A percentile compares a stretch with the other conserved stretches of the same genome.
phyloP scores from a whole-genome alignment of 495 filamentous ascomycete species.

The Trichoderma gamsii region DNA sequence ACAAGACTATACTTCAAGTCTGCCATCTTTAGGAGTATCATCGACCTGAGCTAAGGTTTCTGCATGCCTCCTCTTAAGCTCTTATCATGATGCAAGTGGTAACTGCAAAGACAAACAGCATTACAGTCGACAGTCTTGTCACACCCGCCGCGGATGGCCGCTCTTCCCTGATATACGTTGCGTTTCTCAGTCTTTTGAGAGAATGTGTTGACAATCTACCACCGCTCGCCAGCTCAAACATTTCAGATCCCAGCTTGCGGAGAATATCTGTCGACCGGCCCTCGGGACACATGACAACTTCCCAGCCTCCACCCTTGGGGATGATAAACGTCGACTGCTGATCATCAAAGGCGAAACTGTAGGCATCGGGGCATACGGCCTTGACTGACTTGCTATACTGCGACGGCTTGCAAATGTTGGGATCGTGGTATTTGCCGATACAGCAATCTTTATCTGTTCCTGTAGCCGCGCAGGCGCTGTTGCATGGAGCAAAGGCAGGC shows the following conservation, averaged over 20 bases:
- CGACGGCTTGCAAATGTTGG: conserved; percentile 52
- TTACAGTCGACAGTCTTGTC: conserved; percentile 21
- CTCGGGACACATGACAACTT: conserved; percentile 68
- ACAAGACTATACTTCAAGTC: background rate
- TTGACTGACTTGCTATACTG: conserved; percentile 61
- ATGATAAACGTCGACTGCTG: conserved; percentile 68
- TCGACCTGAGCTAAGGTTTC: too few species aligned
- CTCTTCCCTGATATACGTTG: conserved; percentile 18
- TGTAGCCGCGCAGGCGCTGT: conserved; percentile 60
- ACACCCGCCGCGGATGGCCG: conserved; percentile 10
- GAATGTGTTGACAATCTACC: conserved; percentile 18
- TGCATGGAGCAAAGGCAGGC: conserved; percentile 66
- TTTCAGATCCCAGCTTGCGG: conserved; percentile 39
- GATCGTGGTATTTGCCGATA: conserved; percentile 53
- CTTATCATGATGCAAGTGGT: background rate
- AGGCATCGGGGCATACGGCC: conserved; percentile 72
- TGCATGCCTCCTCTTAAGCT: background rate
- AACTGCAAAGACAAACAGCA: background rate
- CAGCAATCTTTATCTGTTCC: conserved; percentile 60
- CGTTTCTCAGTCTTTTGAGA: conserved; percentile 21
- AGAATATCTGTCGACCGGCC: conserved; percentile 67
- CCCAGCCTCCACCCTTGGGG: conserved; percentile 63
- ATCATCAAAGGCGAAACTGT: conserved; percentile 76
- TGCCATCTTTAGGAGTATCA: background rate
- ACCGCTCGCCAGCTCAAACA: conserved; percentile 29